Evolutionary conservation across 345 rosid species (phyloP).

Genomic region (Lepidium aucheri): DNA sequence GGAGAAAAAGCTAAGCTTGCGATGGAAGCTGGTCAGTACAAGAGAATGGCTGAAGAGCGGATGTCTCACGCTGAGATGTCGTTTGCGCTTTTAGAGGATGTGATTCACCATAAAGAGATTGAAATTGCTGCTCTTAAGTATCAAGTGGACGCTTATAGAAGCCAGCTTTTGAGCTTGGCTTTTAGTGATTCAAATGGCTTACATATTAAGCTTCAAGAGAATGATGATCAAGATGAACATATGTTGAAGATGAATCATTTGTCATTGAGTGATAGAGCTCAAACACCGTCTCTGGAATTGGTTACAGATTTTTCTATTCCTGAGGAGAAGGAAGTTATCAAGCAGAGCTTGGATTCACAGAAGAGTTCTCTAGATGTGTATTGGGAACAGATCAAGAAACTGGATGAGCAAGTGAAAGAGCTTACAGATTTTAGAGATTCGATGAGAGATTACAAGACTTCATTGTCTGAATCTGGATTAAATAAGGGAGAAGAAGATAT

Average conservation of each 20-base stretch:
- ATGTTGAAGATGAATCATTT: not conserved
- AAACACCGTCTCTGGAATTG: conserved; percentile 6
- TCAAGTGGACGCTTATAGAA: conserved; percentile 65
- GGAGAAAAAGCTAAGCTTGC: conserved; percentile 66
- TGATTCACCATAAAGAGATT: conserved; percentile 64
- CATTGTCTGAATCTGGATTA: conserved; percentile 18
- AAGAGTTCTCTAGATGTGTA: conserved; percentile 32
- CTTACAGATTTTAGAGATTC: conserved; percentile 35
- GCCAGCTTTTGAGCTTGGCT: conserved; percentile 62
- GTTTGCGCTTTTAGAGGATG: conserved; percentile 50
- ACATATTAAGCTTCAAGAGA: conserved; percentile 39
- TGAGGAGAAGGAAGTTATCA: conserved; percentile 25
- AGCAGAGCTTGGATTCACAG: conserved; percentile 14
- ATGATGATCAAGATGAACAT: conserved; percentile 9
- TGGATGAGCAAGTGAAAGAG: conserved; percentile 46
- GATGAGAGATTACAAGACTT: not conserved
- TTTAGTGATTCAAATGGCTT: conserved; percentile 33
- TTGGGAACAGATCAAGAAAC: conserved; percentile 56
- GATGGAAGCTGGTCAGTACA: conserved; percentile 80
- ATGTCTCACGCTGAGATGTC: conserved; percentile 68
- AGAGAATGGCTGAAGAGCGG: conserved; percentile 72
- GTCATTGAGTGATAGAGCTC: conserved; percentile 16
- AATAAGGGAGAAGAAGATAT: conserved; percentile 14
- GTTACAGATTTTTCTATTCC: conserved; percentile 10
- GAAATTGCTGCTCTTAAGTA: conserved; percentile 66